Base-by-base conservation (phyloP, 768 basidiomycete species). In the Trametes punicea region DNA sequence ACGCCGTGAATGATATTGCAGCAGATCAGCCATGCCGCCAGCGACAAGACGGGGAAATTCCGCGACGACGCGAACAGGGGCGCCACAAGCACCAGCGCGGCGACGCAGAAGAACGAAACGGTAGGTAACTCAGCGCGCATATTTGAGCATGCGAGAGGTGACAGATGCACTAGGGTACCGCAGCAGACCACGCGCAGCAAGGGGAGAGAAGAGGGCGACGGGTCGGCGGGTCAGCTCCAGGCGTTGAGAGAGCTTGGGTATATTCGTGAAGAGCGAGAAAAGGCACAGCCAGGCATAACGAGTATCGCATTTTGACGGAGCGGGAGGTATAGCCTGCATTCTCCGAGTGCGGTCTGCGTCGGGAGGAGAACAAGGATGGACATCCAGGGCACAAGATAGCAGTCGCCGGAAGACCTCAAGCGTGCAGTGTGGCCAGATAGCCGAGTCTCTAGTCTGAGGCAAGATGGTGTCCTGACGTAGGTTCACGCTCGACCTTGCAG, bases 1-100 rank as follows among this genome's bases (percentile, higher is more conserved):
- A 88, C 69, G 1, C 76, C 71, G 49, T 67, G 68, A 6, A 74
- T 64, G 16, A 77, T 20, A 48, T 66, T 72, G n/a, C 62, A 59
- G 21, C 67, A 55, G 34, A 67, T 29, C 9, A 73, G 60, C 72
- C 72, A 73, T n/a, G 48, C 61, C n/a, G 67, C 64, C 30, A 70
- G 60, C 20, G 69, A 64, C 23, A 70, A 26, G 23, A 67, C 66
- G 11, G 68, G 65, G 46, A 69, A 52, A 51, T 70, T 71, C 36
- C 69, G 62, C 11, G 70, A 63, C 8, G 66, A 49, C 55, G 56
- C 64, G 41, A 66, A 64, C 36, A 64, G 63, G 46, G 71, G 64
- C 41, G 62, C 56, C 49, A 72, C 55, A 16, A 64, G 45, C 10
- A 61, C 40, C 18, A 69, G 61, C 7, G 64, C 38, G 15, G 59